Evolutionary conservation across 495 filamentous ascomycete species (phyloP).

Genomic region (Lasiosphaeris hirsuta): DNA sequence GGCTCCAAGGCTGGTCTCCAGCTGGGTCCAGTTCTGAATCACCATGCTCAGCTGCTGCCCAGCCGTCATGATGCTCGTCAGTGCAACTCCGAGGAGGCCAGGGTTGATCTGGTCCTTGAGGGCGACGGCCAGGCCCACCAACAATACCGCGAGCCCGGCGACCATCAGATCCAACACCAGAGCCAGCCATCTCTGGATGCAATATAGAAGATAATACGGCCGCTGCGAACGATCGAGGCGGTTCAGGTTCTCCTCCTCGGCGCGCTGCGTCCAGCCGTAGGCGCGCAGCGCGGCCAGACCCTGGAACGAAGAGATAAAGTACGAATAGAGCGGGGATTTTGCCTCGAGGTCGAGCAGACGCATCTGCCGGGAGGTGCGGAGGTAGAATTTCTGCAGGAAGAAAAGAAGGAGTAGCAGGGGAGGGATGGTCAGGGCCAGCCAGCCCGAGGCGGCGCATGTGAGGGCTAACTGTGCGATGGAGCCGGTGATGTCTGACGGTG

Average conservation of each 20-base stretch:
- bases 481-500: not conserved
- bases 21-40: conserved; percentile 35
- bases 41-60: conserved; percentile 34
- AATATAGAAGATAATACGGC: conserved; percentile 45
- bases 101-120: conserved; percentile 31
- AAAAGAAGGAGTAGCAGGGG: conserved; percentile 27
- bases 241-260: conserved; percentile 42
- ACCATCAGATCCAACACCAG: conserved; percentile 46
- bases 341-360: conserved; percentile 52
- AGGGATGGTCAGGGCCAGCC: too few species aligned
- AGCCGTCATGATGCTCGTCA: conserved; percentile 37
- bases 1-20: conserved; percentile 44
- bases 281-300: conserved; percentile 48
- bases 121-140: conserved; percentile 39
- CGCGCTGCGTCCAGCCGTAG: conserved; percentile 39
- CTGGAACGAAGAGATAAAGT: conserved; percentile 39
- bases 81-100: conserved; percentile 37
- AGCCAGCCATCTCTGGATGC: conserved; percentile 49
- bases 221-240: conserved; percentile 51
- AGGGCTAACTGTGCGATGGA: too few species aligned
- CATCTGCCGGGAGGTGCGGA: conserved; percentile 55
- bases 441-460: too few species aligned
- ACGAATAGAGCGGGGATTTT: conserved; percentile 20
- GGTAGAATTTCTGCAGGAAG: conserved; percentile 51
- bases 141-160: conserved; percentile 34